Evolutionary conservation across 371 early-diverging fungal genomes (phyloP), one percentile per base, ranked within the genome.

Genomic region (Choanephora cucurbitarum): DNA sequence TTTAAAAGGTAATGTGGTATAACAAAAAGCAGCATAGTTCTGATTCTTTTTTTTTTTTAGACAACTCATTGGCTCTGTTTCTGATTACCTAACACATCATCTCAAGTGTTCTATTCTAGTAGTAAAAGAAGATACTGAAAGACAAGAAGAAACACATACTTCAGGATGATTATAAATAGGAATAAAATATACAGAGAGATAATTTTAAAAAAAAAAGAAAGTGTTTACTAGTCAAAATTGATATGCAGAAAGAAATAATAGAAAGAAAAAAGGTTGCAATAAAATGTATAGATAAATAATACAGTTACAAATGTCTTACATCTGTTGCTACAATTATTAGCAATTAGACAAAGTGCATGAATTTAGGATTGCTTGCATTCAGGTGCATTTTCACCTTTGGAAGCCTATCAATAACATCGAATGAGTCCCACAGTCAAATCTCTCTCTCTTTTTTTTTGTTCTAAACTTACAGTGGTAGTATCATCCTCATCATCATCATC

Each of bases 291-390:
- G 37, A 37, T 37, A 37, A 37, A 37, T 37, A 37, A 37, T 37
- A 37, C 37, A 37, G 14, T 37, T n/a, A 37, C 37, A 37, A 37
- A 37, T 37, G 14, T 14, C 37, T 13, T 11, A 37, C 11, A 37
- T 11, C 4, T 11, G 11, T 37, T 32, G 32, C 10, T 6, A 6
- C 5, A 10, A 6, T 32, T 32, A 37, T 37, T 37, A 37, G 14
- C 37, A 14, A 11, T 14, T 37, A 28, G 28, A 7, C 28, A n/a
- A n/a, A n/a, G 37, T 52, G 18, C 14, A 52, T 37, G 37, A 13
- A 48, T 44, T 76, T 79, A 79, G 62, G 73, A 74, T 67, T 85
- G 83, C 62, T 85, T 85, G 72, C 85, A 85, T 68, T 85, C 85
- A 41, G 85, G 85, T 44, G 83, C 79, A 57, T 81, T 79, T 68